Base-by-base conservation (phyloP, 257 asterid species). In the Plantago major region DNA sequence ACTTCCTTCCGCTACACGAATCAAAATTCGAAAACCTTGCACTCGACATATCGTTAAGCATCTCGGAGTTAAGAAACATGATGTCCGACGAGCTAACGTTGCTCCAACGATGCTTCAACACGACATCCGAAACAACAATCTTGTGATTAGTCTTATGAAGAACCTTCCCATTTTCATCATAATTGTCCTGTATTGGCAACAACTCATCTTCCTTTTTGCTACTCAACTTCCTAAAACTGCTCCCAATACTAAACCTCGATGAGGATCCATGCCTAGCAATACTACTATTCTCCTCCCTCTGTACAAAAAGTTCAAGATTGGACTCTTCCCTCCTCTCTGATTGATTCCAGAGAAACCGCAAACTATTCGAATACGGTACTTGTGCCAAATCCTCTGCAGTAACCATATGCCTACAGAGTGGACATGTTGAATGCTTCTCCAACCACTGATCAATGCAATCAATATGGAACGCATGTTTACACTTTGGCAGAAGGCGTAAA, bases 391-490 rank as follows among this genome's bases (percentile, higher is more conserved):
- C 92, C 1, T 74, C 84, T 0, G 58, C 52, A 51, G 58, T 58
- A 43, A 86, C 70, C 50, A 65, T 58, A 0, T 60, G 69, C 65
- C 95, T 52, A 64, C 95, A 86, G 47, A 86, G 89, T 0, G 92
- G 95, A 26, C 95, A 86, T 13, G 87, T 84, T 14, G 92, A 67
- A 59, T 84, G 89, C 16, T 76, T 83, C 9, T 84, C 87, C 0
- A 86, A 81, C 95, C 95, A 86, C 47, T 14, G 73, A 42, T 86
- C 95, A 48, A 86, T 77, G 51, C 92, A 86, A 37, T 60, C 71
- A 0, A 81, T 71, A 62, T 86, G 95, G 12, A 86, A 86, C 0
- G 80, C 89, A 61, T 86, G 95, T 26, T 73, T 76, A 63, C 95
- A 86, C 44, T 74, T 79, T 0, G 92, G 92, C 38, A 86, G 70